Evolutionary conservation across 352 stramenopile species (phyloP).

Genomic region (Globisporangium yorkense): DNA sequence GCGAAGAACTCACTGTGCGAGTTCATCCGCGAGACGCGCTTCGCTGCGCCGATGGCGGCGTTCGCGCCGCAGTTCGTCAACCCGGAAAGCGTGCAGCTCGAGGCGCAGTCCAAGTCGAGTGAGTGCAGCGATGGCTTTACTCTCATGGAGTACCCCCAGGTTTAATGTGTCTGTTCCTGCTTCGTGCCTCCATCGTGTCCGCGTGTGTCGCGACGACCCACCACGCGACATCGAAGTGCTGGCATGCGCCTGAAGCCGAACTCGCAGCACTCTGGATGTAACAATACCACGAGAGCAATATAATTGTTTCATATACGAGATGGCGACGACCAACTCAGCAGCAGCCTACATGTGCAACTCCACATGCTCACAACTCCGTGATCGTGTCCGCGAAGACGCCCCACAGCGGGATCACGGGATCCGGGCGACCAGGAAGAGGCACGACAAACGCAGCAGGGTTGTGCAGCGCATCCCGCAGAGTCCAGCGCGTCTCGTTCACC

Average conservation of each 20-base stretch:
- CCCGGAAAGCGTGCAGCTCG: slow-evolving; percentile 34
- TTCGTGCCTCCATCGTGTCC: slow-evolving; percentile 1
- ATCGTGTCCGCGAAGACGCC: not conserved
- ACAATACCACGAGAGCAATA: not conserved
- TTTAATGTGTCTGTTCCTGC: slow-evolving; percentile 26
- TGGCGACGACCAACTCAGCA: no score
- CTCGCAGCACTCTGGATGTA: not conserved
- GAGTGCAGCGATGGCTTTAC: slow-evolving; percentile 79
- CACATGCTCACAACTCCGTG: not conserved
- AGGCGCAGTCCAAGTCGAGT: slow-evolving; percentile 63
- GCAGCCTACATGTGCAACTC: no score
- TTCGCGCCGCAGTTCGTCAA: slow-evolving; percentile 9
- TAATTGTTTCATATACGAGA: not conserved
- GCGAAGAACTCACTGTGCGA: slow-evolving; percentile 63
- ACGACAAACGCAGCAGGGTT: not conserved
- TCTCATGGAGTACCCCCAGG: slow-evolving; percentile 61
- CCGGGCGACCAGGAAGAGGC: not conserved
- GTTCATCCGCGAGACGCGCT: slow-evolving; percentile 70
- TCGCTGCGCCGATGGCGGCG: slow-evolving; percentile 9
- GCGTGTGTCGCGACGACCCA: slow-evolving; percentile 5
- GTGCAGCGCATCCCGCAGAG: not conserved
- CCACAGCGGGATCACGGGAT: not conserved
- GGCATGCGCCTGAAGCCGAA: not conserved
- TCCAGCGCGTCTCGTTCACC: not conserved
- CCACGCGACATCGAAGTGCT: not conserved